These are phyloP conservation scores for Acanthamoeba divionensis DNA, from an alignment of 208 protist genomes.

Conservation along the genomic window DNA sequence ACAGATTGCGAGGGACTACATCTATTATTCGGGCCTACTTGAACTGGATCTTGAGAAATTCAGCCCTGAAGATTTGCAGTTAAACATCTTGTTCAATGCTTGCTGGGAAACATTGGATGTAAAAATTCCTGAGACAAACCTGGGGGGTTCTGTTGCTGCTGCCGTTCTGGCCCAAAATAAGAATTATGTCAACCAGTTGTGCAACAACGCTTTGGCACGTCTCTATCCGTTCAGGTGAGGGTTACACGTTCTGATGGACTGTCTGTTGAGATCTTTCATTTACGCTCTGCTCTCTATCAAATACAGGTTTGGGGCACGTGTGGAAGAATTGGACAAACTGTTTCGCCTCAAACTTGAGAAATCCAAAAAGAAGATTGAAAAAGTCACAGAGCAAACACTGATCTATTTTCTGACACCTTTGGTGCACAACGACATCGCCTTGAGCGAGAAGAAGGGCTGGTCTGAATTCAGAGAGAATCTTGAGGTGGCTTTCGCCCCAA, in stretches of 20 bases:
- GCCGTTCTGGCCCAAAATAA: background rate
- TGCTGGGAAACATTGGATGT: conserved; percentile 31
- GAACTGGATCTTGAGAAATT: conserved; percentile 5
- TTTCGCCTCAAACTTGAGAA: background rate
- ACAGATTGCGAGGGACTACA: conserved; percentile 3
- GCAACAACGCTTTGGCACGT: background rate
- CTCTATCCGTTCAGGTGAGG: conserved; percentile 32
- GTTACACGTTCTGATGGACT: background rate
- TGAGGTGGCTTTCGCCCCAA: background rate
- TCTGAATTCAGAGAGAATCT: conserved; percentile 19
- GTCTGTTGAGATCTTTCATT: background rate
- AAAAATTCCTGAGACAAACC: conserved; percentile 19
- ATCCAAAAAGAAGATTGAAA: conserved; percentile 51
- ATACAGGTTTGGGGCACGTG: background rate
- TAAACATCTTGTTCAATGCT: background rate
- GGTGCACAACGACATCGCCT: background rate
- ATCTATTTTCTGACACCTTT: conserved; percentile 24
- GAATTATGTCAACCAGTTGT: background rate
- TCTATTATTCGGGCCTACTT: background rate
- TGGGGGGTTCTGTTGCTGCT: background rate
- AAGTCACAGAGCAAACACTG: background rate
- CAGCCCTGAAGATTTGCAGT: background rate
- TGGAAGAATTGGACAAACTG: conserved; percentile 26
- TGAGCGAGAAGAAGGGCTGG: background rate
- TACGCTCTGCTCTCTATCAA: background rate